phyloP scores from a whole-genome alignment of 169 alveolate genomes.

The Babesia gibsoni region DNA sequence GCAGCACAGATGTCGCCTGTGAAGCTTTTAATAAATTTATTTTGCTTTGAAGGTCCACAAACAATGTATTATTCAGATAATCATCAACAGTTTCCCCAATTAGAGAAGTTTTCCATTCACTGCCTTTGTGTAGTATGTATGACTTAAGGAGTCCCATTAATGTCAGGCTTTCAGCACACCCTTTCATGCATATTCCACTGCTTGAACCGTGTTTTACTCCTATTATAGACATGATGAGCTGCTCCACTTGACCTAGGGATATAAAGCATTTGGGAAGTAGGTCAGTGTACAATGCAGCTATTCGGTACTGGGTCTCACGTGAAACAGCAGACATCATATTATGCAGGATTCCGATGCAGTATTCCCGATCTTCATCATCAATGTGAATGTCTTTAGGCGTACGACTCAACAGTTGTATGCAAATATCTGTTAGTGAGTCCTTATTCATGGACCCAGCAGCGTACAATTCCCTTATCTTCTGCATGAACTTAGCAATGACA shows the following conservation, averaged over 20 bases:
- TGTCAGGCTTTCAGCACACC: not conserved
- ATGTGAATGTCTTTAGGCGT: not conserved
- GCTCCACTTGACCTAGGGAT: not conserved
- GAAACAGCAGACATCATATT: not conserved
- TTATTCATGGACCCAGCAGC: too few species aligned
- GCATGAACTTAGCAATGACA: not conserved
- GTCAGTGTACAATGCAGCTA: not conserved
- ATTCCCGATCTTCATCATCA: not conserved
- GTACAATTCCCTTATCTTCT: not conserved
- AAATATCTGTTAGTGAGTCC: not conserved
- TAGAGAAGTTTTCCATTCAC: not conserved
- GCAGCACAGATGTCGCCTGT: slow-evolving; percentile 3
- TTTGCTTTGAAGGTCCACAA: not conserved
- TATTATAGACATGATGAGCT: not conserved
- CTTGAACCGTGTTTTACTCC: not conserved
- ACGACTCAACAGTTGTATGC: not conserved
- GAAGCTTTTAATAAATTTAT: not conserved
- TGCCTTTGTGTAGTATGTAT: not conserved
- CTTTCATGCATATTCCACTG: not conserved
- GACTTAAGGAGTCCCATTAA: not conserved
- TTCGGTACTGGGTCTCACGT: not conserved
- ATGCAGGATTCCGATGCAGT: not conserved
- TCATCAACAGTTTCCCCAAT: not conserved
- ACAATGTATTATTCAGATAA: not conserved
- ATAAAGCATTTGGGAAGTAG: not conserved